These are phyloP conservation scores for Cyberlindnera mississippiensis DNA, from an alignment of 805 yeast species.

Conservation along the genomic window DNA sequence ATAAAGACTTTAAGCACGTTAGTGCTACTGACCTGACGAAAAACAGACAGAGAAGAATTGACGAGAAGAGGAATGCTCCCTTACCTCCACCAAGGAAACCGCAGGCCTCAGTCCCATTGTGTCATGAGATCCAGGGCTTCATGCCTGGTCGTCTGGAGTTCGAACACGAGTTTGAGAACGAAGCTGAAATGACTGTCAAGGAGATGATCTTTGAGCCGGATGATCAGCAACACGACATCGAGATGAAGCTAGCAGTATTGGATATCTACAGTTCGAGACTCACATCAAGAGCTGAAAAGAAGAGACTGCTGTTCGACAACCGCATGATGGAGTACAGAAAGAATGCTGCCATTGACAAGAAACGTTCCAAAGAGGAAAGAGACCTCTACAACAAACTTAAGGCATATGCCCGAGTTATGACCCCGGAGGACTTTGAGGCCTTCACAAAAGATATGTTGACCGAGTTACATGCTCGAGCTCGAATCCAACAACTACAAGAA, in stretches of 20 bases:
- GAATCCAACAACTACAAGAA: slow-evolving; percentile 87
- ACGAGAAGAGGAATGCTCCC: slow-evolving; percentile 65
- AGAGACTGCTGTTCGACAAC: slow-evolving; percentile 75
- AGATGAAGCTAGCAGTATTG: slow-evolving; percentile 79
- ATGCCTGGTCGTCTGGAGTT: slow-evolving; percentile 99
- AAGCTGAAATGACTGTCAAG: slow-evolving; percentile 89
- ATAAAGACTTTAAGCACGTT: slow-evolving; percentile 57
- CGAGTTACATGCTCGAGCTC: slow-evolving; percentile 73
- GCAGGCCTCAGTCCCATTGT: slow-evolving; percentile 88
- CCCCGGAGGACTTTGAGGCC: slow-evolving; percentile 72
- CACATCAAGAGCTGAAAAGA: slow-evolving; percentile 89
- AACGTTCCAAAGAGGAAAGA: slow-evolving; percentile 83
- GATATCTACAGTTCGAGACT: slow-evolving; percentile 88
- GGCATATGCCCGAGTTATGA: slow-evolving; percentile 77
- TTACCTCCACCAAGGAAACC: slow-evolving; percentile 86
- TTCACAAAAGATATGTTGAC: slow-evolving; percentile 70
- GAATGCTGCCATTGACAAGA: slow-evolving; percentile 77
- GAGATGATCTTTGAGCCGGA: slow-evolving; percentile 96
- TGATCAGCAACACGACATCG: slow-evolving; percentile 83
- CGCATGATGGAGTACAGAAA: slow-evolving; percentile 79
- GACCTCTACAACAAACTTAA: slow-evolving; percentile 73
- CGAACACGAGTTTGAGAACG: slow-evolving; percentile 95
- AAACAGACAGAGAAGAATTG: slow-evolving; percentile 66
- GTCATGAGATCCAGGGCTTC: slow-evolving; percentile 95
- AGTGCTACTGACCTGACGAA: slow-evolving; percentile 67